phyloP scores from a whole-genome alignment of 345 rosid genomes.

The Toxicodendron radicans region DNA sequence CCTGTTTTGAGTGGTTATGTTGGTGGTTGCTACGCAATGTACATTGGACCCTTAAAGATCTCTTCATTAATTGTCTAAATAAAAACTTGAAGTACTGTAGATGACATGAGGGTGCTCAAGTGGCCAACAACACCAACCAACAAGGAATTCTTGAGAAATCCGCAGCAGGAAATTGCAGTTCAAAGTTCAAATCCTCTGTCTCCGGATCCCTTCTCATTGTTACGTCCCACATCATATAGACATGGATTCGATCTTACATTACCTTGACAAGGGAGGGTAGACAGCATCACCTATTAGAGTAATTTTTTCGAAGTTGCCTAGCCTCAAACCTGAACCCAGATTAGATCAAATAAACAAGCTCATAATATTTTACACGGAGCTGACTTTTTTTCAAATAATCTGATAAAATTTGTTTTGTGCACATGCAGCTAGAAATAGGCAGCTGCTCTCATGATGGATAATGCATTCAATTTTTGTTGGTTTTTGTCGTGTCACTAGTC shows the following conservation, averaged over 20 bases:
- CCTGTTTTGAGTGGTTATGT: too few relatives aligned
- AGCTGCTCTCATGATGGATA: background rate
- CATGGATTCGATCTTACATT: too few relatives aligned
- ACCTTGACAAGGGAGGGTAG: too few relatives aligned
- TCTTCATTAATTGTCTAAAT: background rate
- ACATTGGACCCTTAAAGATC: background rate
- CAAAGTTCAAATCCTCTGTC: too few relatives aligned
- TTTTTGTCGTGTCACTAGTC: conserved; percentile 2
- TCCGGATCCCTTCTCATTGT: too few relatives aligned
- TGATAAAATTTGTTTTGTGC: background rate
- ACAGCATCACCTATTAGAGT: too few relatives aligned
- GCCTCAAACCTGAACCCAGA: background rate
- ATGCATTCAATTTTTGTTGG: background rate
- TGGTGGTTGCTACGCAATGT: background rate
- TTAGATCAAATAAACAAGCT: background rate
- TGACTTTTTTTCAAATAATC: background rate
- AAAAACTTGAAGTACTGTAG: background rate
- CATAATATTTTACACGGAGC: background rate
- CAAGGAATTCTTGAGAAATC: background rate
- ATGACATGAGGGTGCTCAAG: background rate
- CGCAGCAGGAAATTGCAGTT: background rate
- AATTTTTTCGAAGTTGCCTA: too few relatives aligned
- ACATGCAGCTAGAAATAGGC: background rate
- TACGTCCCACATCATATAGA: too few relatives aligned
- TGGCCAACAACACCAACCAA: conserved; percentile 5